These are phyloP conservation scores for Peterozyma toletana DNA, from an alignment of 805 yeast species.

Conservation along the genomic window DNA sequence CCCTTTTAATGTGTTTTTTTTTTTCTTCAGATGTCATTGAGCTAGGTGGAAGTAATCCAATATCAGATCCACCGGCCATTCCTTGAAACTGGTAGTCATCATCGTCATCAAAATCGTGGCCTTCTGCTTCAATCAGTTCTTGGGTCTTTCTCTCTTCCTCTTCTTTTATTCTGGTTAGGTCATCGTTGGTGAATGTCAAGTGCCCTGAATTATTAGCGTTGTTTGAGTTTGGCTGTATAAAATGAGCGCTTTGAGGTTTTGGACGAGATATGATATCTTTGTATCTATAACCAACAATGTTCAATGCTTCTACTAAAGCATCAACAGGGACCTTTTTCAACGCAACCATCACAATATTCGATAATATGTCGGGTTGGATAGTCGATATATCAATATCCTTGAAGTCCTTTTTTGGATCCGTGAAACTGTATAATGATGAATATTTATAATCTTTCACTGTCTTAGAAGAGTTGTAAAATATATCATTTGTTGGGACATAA, in stretches of 20 bases:
- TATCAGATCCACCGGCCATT: too few species aligned
- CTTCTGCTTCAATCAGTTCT: constrained; percentile 3
- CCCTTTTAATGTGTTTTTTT: constrained; percentile 45
- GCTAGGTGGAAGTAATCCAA: constrained; percentile 28
- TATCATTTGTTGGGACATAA: constrained; percentile 11
- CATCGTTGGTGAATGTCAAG: not conserved
- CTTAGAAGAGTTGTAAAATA: constrained; percentile 21
- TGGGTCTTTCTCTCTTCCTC: constrained; percentile 1
- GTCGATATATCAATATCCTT: constrained; percentile 61
- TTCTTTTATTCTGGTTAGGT: not conserved
- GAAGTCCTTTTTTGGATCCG: constrained; percentile 51
- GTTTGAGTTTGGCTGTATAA: constrained; percentile 14
- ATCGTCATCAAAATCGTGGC: constrained; percentile 8
- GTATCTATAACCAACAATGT: constrained; percentile 64
- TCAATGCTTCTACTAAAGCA: constrained; percentile 56
- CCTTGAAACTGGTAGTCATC: constrained; percentile 9
- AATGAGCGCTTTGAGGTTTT: not conserved
- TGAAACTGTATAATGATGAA: constrained; percentile 60
- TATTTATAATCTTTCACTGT: constrained; percentile 38
- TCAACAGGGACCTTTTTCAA: constrained; percentile 45
- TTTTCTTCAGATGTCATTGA: constrained; percentile 46
- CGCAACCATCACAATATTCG: constrained; percentile 60
- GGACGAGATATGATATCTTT: constrained; percentile 30
- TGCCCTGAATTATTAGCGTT: constrained; percentile 3
- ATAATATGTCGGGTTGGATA: constrained; percentile 58